Evolutionary conservation across 1,284 basidiomycete genomes (phyloP).

Genomic region (Dichomitus squalens): DNA sequence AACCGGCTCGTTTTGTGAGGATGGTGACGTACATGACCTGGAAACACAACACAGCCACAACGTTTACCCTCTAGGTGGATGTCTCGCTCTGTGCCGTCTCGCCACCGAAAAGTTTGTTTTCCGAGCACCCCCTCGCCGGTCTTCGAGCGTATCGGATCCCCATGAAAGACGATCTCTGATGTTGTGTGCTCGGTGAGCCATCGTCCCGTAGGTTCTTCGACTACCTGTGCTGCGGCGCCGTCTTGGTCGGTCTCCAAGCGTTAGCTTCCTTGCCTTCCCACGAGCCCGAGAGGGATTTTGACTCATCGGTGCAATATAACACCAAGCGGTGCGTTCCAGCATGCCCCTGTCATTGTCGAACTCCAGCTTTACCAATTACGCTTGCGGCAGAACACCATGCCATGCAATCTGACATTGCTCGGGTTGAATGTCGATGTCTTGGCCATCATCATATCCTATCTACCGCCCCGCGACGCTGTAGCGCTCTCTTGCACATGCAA

Average conservation of each 20-base stretch:
- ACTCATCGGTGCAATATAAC: neutral
- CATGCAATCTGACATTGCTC: neutral
- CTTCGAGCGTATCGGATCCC: neutral
- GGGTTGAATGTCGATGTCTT: slow-evolving; percentile 8
- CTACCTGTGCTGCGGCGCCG: neutral
- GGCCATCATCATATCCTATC: slow-evolving; percentile 7
- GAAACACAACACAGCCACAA: neutral
- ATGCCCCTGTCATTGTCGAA: neutral
- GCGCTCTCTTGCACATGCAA: slow-evolving; percentile 12
- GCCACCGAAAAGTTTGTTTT: neutral
- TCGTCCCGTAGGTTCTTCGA: neutral
- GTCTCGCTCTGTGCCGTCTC: neutral
- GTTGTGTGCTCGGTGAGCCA: neutral
- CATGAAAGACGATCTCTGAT: neutral
- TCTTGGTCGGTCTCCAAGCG: neutral
- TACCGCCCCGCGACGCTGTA: slow-evolving; percentile 8
- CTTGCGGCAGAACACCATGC: neutral
- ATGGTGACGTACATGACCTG: too few species aligned
- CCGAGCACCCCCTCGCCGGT: neutral
- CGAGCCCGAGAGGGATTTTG: neutral
- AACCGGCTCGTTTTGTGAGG: too few species aligned
- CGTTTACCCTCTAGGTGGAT: neutral
- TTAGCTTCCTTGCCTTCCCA: neutral
- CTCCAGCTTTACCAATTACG: neutral
- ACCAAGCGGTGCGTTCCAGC: neutral